A percentile compares a stretch with the other conserved stretches of the same genome.
These are phyloP conservation scores for Venturia nashicola DNA, from an alignment of 2,329 filamentous ascomycete species.

Conservation along the genomic window DNA sequence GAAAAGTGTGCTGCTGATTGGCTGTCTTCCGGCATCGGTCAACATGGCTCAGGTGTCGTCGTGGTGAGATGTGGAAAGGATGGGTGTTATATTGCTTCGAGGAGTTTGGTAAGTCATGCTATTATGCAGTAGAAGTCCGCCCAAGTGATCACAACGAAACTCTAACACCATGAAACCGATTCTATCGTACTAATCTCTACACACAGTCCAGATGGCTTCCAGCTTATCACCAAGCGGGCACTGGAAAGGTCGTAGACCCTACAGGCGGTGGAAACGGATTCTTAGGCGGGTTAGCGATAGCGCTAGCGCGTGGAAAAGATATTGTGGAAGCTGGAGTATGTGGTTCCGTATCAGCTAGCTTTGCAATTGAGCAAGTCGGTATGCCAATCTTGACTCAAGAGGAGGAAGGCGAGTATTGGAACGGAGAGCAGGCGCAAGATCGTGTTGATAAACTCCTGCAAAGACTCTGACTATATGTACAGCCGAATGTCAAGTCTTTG, in stretches of 20 bases:
- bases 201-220: conserved; percentile 52
- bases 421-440: conserved; percentile 29
- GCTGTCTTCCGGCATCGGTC: conserved; percentile 24
- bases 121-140: not conserved
- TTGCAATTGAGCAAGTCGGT: conserved; percentile 90
- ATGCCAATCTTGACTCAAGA: conserved; percentile 46
- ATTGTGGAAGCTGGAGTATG: conserved; percentile 63
- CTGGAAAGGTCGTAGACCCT: conserved; percentile 63
- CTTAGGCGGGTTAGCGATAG: conserved; percentile 49
- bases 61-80: conserved; percentile 61
- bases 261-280: conserved; percentile 93
- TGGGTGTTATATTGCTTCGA: conserved; percentile 47
- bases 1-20: conserved; percentile 28
- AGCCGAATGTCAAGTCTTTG: conserved; percentile 11
- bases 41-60: conserved; percentile 37
- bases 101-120: conserved; percentile 14
- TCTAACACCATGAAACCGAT: not conserved
- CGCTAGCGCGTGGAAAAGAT: conserved; percentile 42
- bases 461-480: conserved; percentile 23
- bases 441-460: conserved; percentile 30
- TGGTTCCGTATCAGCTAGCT: conserved; percentile 75
- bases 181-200: not conserved
- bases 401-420: conserved; percentile 32
- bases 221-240: conserved; percentile 50
- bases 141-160: not conserved